These are phyloP conservation scores for Ilyonectria robusta DNA, from an alignment of 2,329 filamentous ascomycete genomes.

Conservation along the genomic window DNA sequence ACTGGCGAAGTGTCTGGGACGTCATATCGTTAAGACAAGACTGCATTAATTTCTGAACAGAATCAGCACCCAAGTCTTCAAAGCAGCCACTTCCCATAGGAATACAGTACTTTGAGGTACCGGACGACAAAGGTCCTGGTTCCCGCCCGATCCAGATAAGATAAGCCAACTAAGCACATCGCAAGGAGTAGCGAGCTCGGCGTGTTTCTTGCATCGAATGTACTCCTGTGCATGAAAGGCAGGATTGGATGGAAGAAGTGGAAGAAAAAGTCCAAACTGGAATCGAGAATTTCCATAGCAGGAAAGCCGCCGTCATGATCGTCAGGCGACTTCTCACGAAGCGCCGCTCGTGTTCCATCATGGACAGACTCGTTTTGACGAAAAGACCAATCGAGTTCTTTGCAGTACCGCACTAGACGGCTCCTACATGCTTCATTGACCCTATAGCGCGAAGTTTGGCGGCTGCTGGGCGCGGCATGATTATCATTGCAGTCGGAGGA, in stretches of 20 bases:
- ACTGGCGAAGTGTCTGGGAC: not conserved
- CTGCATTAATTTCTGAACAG: conserved; percentile 7
- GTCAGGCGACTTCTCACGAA: not conserved
- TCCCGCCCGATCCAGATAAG: conserved; percentile 13
- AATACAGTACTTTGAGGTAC: conserved; percentile 16
- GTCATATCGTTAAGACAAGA: conserved; percentile 9
- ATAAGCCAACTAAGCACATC: conserved; percentile 30
- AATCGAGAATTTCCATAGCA: conserved; percentile 24
- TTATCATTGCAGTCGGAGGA: not conserved
- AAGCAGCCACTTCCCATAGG: not conserved
- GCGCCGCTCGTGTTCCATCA: not conserved
- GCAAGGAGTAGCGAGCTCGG: conserved; percentile 22
- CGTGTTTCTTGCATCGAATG: conserved; percentile 16
- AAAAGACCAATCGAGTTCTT: conserved; percentile 11
- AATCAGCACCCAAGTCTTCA: not conserved
- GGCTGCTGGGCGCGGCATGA: too few species aligned
- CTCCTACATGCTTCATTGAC: conserved; percentile 13
- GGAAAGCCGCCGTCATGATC: not conserved
- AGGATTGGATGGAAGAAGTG: conserved; percentile 29
- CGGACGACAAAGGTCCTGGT: conserved; percentile 13
- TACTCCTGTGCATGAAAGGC: conserved; percentile 28
- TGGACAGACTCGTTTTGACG: not conserved
- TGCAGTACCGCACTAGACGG: conserved; percentile 20
- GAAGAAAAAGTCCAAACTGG: conserved; percentile 30
- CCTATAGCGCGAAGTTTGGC: not conserved